Evolutionary conservation across 805 yeast genomes (phyloP), one percentile per base, ranked within the genome.

Genomic region (Wickerhamomyces pijperi): DNA sequence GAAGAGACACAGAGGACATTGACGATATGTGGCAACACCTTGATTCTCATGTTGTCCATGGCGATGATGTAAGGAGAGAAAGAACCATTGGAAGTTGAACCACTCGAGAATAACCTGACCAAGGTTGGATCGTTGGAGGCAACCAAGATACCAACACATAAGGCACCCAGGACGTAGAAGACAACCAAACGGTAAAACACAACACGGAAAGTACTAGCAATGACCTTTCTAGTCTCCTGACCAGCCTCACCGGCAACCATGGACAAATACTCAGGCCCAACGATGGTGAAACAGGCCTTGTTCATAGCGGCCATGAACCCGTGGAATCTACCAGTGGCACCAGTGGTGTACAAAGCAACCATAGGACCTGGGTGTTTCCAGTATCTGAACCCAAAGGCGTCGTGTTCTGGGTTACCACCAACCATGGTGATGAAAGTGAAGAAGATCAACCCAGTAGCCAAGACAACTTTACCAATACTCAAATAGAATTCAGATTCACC

Each of bases 191-290:
- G 68, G 52, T 67, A 67, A 42, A 82, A 75, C 19, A 84, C 86
- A 38, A 80, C 78, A 48, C 74, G 77, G 63, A 78, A 83, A 1
- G 94, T 94, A 25, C 67, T 68, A 9, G 90, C 85, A 54, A 86
- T 60, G 11, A 74, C 74, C 42, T 71, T 72, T 41, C 94, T 68
- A 7, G 94, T 88, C 51, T 76, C 70, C 37, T 69, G 65, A 13
- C 83, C 76, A n/a, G 80, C 72, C 56, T 85, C 95, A 36, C 90
- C 82, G 4, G 94, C 92, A 21, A 83, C 74, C 80, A 82, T 77
- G 3, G 87, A 71, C 32, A 85, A 73, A 49, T 82, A 82, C 59
- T 85, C 95, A 3, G 94, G 92, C 1, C 94, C 95, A 8, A 82
- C 82, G 46, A 82, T 74, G 17, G 90, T 79, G 55, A 82, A 84